Conservation (phyloP, 176 grass and related monocot species). For the Phyllostachys edulis region DNA sequence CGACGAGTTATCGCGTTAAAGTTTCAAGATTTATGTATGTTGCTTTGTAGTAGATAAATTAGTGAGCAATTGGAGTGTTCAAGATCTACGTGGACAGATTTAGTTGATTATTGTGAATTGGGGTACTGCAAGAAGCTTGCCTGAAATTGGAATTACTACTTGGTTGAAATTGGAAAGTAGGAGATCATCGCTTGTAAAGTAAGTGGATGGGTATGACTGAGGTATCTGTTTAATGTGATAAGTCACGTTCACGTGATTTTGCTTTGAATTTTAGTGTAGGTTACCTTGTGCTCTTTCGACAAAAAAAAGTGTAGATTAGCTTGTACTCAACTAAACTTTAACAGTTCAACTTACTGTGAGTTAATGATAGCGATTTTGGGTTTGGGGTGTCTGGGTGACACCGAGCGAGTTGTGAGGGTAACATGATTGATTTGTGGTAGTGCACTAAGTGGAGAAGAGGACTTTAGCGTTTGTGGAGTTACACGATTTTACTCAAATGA, state of each 20-base stretch:
- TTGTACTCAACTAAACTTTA: background rate
- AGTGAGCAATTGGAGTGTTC: background rate
- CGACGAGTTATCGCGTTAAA: background rate
- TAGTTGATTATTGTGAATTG: constrained; percentile 10
- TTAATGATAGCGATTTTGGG: background rate
- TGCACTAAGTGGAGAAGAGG: background rate
- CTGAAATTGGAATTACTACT: background rate
- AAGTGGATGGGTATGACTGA: background rate
- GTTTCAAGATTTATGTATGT: background rate
- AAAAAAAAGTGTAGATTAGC: background rate
- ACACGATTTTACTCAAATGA: background rate
- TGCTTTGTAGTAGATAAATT: background rate
- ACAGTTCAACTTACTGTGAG: background rate
- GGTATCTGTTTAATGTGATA: constrained; percentile 11
- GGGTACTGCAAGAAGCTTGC: background rate
- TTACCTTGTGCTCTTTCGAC: background rate
- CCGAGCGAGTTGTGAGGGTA: background rate
- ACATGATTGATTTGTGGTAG: constrained; percentile 20
- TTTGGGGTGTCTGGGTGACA: background rate
- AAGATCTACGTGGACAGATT: background rate
- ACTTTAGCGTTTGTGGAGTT: background rate
- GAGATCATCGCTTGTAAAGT: background rate
- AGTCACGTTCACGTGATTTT: background rate
- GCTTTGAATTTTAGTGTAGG: constrained; percentile 11
- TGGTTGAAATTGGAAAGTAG: background rate